Base-by-base conservation (phyloP, 495 filamentous ascomycete genomes). In the Penicillium canescens region DNA sequence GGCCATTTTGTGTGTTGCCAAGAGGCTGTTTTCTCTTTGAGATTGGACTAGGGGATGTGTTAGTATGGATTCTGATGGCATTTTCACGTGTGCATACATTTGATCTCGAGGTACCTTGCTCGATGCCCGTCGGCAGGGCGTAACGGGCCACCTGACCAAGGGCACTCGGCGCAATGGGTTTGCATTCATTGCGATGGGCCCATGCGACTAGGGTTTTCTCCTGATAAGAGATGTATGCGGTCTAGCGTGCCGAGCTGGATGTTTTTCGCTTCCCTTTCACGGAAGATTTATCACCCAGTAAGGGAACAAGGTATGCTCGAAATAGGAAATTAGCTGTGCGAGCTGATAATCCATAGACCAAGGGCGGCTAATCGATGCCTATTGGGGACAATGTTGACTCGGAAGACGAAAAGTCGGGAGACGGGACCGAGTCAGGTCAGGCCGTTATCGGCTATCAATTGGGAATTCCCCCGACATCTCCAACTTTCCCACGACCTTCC, bases 51-150 rank as follows among this genome's bases (percentile, higher is more conserved):
- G 28, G 28, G 28, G 6, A 10, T 31, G 9, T 7, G 9, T 31
- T 31, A 31, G 28, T 31, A 31, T 7, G 28, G 5, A 31, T 31
- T 31, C 7, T 9, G 28, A 31, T 9, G 28, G 28, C 28, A 31
- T 24, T 5, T 5, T 5, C 28, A 8, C 28, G 28, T 9, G 28
- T 31, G 28, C 28, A 9, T 31, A 31, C 28, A 31, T 8, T 31
- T 37, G 36, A 43, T 48, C 46, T 41, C 53, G 57, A 14, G 52
- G 44, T 33, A 50, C 34, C 56, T 59, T 64, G 58, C 40, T 67
- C 54, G 63, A 51, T 7, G 54, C 56, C 14, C 52, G 44, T 56
- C 63, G 51, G 46, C 35, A 38, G 26, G 51, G 33, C 5, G 31
- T 38, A n/a, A 42, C 42, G 12, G 26, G 34, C 61, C 43, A 37